Evolutionary conservation across 176 grass and related monocot species (phyloP).

Genomic region (Carex myosuroides): DNA sequence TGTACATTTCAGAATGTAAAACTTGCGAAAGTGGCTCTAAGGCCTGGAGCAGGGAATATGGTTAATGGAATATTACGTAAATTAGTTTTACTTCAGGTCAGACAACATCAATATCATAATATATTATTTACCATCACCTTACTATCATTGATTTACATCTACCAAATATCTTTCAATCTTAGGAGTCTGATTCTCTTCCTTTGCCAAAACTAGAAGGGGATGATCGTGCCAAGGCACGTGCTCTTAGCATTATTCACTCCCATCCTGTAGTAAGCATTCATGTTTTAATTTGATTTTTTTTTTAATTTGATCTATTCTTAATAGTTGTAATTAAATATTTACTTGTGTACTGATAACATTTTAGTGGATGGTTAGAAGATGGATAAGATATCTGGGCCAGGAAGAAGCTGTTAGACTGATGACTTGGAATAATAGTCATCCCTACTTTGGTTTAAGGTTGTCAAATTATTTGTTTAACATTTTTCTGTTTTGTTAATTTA

Average conservation of each 20-base stretch:
- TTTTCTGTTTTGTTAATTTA: slow-evolving; percentile 16
- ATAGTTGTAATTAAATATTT: slow-evolving; percentile 17
- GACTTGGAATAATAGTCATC: slow-evolving; percentile 90
- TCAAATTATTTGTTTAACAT: slow-evolving; percentile 16
- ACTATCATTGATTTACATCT: not conserved
- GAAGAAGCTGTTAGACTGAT: slow-evolving; percentile 87
- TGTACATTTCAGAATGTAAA: slow-evolving; percentile 71
- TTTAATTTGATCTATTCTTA: slow-evolving; percentile 4
- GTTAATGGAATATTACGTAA: slow-evolving; percentile 87
- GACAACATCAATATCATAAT: slow-evolving; percentile 18
- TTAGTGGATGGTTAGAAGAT: slow-evolving; percentile 99
- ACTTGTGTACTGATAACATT: slow-evolving; percentile 20
- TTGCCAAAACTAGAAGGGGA: slow-evolving; percentile 79
- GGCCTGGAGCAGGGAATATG: slow-evolving; percentile 86
- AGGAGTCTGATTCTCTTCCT: slow-evolving; percentile 85
- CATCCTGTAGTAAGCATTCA: slow-evolving; percentile 82
- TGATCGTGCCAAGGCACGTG: slow-evolving; percentile 77
- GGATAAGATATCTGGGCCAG: slow-evolving; percentile 63
- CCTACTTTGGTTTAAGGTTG: slow-evolving; percentile 83
- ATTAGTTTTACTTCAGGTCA: slow-evolving; percentile 69
- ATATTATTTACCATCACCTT: not conserved
- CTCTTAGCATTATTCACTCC: slow-evolving; percentile 83
- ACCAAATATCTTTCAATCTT: slow-evolving; percentile 22
- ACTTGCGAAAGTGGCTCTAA: slow-evolving; percentile 85
- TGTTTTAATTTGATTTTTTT: slow-evolving; percentile 9